These are phyloP conservation scores for Cicer judaicum DNA, from an alignment of 306 rosid species.

Conservation along the genomic window DNA sequence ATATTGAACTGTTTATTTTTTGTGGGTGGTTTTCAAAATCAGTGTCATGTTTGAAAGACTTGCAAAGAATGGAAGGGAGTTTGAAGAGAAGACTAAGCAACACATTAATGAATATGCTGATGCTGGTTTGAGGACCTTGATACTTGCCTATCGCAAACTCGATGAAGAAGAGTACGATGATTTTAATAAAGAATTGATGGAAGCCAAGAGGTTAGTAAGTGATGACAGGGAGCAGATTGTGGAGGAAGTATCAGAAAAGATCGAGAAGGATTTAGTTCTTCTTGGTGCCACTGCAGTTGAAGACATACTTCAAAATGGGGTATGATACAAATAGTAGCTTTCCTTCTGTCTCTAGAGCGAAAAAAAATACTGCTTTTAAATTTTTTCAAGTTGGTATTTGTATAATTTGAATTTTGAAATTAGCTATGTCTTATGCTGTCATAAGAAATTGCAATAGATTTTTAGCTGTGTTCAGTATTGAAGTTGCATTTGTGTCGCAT, in stretches of 20 bases:
- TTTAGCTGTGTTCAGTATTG: background rate
- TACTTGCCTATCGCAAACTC: conserved; percentile 46
- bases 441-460: background rate
- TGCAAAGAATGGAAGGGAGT: conserved; percentile 45
- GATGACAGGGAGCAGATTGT: conserved; percentile 43
- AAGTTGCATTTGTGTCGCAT: background rate
- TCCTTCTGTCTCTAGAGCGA: background rate
- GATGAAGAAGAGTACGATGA: conserved; percentile 39
- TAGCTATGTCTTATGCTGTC: background rate
- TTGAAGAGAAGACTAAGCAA: conserved; percentile 49
- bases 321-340: conserved; percentile 25
- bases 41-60: conserved; percentile 52
- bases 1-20: background rate
- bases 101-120: conserved; percentile 50
- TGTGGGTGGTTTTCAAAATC: conserved; percentile 11
- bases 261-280: conserved; percentile 46
- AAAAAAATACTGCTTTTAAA: background rate
- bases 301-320: conserved; percentile 53
- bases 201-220: conserved; percentile 45
- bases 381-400: background rate
- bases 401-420: background rate
- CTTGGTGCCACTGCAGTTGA: conserved; percentile 54
- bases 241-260: conserved; percentile 42
- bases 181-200: conserved; percentile 41
- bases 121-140: conserved; percentile 51